Evolutionary conservation across 208 protist species (phyloP), one percentile per base, ranked within the genome.

Genomic region (Wallacemonas collosoma): DNA sequence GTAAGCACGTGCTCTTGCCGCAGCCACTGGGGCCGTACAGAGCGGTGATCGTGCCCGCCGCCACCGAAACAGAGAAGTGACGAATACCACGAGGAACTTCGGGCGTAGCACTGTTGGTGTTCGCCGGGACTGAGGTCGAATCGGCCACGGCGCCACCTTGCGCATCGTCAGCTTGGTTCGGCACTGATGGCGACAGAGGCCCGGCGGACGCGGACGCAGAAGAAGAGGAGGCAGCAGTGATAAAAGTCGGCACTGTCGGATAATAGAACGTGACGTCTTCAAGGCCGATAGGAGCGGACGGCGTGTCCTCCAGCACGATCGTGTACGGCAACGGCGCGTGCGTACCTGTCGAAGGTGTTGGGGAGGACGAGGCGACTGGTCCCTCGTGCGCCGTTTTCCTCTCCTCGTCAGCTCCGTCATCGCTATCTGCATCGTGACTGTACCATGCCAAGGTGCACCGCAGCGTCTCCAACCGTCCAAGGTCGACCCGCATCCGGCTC

Each of bases 1-100:
- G 81, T 39, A 93, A 80, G 58, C 75, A 89, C 8, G 90, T 93
- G 68, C 86, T 92, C 77, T 95, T 95, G 11, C 90, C 87, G 63
- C 75, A 93, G 7, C 87, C 90, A 54, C 90, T 95, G 6, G 85
- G 83, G 2, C 87, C 90, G 66, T 88, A 91, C 9, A 95, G 74
- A 0, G 77, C 81, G 0, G 84, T 93, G 71, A 95, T 93, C 2
- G 51, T 64, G 6, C 82, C 72, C 6, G 79, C 54, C 3, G 39
- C 53, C 2, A 79, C 85, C 3, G 54, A 65, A 50, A 90, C 76
- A 36, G 72, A 79, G 44, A 94, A 54, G 17, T 82, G 40, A 9
- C 47, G 44, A 9, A 94, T 77, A 39, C 86, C 89, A 41, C 77
- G 60, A 3, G 41, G n/a, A n/a, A 63, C 39, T 9, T 51, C 45